Evolutionary conservation across 2,329 filamentous ascomycete species (phyloP).

Genomic region (Trichoderma atroviride): DNA sequence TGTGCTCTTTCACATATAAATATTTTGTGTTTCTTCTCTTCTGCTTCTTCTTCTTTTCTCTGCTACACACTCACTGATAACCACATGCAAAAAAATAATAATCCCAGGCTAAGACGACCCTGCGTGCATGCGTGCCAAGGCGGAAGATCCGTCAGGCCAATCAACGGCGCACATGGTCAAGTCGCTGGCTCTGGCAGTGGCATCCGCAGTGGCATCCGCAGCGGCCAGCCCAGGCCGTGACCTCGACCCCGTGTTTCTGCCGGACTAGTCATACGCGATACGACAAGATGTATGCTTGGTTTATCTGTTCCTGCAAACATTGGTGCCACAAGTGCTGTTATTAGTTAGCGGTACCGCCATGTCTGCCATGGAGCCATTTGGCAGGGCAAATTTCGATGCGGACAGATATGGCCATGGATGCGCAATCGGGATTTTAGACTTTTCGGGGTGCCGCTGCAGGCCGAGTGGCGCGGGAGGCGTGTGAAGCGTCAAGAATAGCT

Average conservation of each 20-base stretch:
- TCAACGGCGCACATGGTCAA: constrained; percentile 37
- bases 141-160: constrained; percentile 27
- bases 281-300: too few relatives aligned
- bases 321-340: not conserved
- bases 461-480: not conserved
- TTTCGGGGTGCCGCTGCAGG: not conserved
- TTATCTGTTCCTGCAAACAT: not conserved
- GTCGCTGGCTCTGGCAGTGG: constrained; percentile 16
- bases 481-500: not conserved
- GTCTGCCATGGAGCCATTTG: not conserved
- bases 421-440: not conserved
- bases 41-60: not conserved
- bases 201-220: not conserved
- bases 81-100: not conserved
- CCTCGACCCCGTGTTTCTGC: not conserved
- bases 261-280: not conserved
- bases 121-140: not conserved
- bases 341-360: not conserved
- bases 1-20: too few relatives aligned
- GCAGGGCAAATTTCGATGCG: not conserved
- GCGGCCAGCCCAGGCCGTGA: not conserved
- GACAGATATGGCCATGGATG: not conserved
- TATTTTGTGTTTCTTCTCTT: not conserved
- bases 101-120: not conserved
- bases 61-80: not conserved